Conservation (phyloP, 139 green algal genomes). For the Tetraselmis striata region DNA sequence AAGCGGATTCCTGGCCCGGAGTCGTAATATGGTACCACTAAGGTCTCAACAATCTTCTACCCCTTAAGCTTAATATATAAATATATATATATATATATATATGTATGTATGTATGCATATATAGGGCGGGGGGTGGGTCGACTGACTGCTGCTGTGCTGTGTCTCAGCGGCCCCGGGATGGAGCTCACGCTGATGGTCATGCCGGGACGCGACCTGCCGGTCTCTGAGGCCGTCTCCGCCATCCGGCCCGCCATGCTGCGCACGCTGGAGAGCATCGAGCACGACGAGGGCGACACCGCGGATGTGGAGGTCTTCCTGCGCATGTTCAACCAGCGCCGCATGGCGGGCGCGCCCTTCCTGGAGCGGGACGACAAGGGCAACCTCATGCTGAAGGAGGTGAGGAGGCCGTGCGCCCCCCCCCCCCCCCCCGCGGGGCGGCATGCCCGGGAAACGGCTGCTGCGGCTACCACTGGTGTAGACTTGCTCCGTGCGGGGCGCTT, state of each 20-base stretch:
- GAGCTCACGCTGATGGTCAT: neutral
- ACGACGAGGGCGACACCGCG: neutral
- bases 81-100: no score
- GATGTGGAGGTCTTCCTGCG: neutral
- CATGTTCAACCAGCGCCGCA: neutral
- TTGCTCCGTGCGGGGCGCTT: no score
- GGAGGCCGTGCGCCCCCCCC: no score
- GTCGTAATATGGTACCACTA: no score
- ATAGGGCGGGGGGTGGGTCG: neutral
- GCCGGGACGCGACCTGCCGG: neutral
- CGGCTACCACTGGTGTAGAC: no score
- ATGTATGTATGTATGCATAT: neutral
- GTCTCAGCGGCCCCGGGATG: neutral
- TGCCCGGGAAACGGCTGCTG: no score
- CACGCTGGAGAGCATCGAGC: neutral
- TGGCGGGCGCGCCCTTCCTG: neutral
- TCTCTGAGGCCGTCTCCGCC: neutral
- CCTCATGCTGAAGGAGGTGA: neutral
- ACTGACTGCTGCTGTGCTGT: no score
- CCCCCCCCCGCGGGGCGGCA: no score
- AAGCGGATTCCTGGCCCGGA: no score
- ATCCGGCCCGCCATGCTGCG: neutral
- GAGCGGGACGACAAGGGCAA: neutral
- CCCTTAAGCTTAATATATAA: no score
- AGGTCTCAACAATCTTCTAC: no score